phyloP scores from a whole-genome alignment of 208 protist genomes.

The Trypanosomatidae sp. region DNA sequence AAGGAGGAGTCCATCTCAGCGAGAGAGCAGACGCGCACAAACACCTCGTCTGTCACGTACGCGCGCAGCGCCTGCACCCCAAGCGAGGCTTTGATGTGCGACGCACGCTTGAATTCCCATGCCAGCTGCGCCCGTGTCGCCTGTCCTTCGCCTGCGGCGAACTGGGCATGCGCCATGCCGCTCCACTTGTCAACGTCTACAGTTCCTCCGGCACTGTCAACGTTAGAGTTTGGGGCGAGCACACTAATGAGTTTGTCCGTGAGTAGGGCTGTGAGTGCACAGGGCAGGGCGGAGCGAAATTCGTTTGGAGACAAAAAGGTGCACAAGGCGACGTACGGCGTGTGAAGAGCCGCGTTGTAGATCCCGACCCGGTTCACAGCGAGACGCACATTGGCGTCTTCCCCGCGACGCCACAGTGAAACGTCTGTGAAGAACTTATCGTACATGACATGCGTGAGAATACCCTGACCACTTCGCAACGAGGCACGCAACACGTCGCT shows the following conservation, averaged over 20 bases:
- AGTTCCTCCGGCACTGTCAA: not conserved
- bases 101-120: slow-evolving; percentile 30
- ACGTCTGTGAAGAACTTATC: slow-evolving; percentile 11
- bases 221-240: not conserved
- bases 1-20: slow-evolving; percentile 44
- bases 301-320: slow-evolving; percentile 53
- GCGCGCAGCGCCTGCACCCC: slow-evolving; percentile 47
- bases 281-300: slow-evolving; percentile 49
- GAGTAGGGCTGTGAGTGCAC: slow-evolving; percentile 48
- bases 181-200: not conserved
- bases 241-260: slow-evolving; percentile 23
- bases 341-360: slow-evolving; percentile 58
- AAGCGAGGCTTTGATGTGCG: slow-evolving; percentile 63
- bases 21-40: slow-evolving; percentile 52
- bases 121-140: not conserved
- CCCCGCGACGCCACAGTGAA: slow-evolving; percentile 9
- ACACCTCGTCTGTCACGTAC: slow-evolving; percentile 50
- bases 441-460: slow-evolving; percentile 4
- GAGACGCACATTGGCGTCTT: slow-evolving; percentile 22
- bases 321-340: slow-evolving; percentile 42
- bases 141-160: not conserved
- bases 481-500: not conserved
- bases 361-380: slow-evolving; percentile 43
- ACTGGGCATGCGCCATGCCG: not conserved
- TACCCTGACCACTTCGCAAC: not conserved